Percentiles rank a stretch among this genome's conserved stretches.
phyloP scores from a whole-genome alignment of 768 basidiomycete species.

The Fomitopsis pulvina region DNA sequence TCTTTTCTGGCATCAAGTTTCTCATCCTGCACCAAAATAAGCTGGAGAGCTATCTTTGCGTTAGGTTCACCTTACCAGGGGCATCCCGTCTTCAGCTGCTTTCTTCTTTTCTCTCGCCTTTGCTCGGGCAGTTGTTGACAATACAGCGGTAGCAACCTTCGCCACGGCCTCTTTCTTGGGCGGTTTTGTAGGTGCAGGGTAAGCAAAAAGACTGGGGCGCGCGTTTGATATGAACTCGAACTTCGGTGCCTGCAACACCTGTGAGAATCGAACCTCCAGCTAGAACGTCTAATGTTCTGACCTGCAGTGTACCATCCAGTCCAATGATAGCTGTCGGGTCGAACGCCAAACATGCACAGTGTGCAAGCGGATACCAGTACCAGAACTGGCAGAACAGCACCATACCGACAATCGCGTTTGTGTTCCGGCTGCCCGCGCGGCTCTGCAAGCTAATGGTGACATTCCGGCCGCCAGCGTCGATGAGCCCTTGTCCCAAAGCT shows the following conservation, averaged over 20 bases:
- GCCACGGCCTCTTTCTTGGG: constrained; percentile 89
- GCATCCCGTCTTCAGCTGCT: constrained; percentile 79
- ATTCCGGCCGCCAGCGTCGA: constrained; percentile 96
- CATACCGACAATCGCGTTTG: constrained; percentile 96
- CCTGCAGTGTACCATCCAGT: constrained; percentile 79
- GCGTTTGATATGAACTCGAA: constrained; percentile 91
- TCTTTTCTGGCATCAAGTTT: constrained; percentile 49
- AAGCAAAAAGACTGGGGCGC: constrained; percentile 86
- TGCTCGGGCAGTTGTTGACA: constrained; percentile 96
- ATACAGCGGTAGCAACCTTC: constrained; percentile 90
- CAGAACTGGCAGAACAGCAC: constrained; percentile 97
- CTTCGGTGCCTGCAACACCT: constrained; percentile 64
- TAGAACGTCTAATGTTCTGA: constrained; percentile 21
- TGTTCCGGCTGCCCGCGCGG: constrained; percentile 87
- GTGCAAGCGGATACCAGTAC: constrained; percentile 99
- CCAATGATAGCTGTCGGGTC: constrained; percentile 95
- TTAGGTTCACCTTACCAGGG: constrained; percentile 47
- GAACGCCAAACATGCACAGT: constrained; percentile 88
- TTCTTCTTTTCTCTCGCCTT: constrained; percentile 93
- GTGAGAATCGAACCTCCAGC: neutral
- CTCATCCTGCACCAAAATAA: constrained; percentile 40
- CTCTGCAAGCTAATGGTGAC: constrained; percentile 93
- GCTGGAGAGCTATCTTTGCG: neutral
- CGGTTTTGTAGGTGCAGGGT: constrained; percentile 79
- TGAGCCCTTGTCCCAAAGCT: constrained; percentile 90